Base-by-base conservation (phyloP, 179 eudicot genomes). In the Actinidia arguta region DNA sequence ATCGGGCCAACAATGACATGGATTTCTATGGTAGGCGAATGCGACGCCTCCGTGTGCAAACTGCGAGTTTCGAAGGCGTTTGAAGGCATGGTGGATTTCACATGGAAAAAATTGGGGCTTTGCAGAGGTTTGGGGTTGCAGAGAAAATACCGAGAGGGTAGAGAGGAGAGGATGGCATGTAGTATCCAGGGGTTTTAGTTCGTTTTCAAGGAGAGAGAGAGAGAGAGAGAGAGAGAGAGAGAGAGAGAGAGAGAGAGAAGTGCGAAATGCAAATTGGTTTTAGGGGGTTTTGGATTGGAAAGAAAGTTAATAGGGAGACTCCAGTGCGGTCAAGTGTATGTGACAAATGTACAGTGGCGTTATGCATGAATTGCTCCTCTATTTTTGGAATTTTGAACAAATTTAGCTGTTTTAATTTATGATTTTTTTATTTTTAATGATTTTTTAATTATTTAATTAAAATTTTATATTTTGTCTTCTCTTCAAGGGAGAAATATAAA, bases 1-100 rank as follows among this genome's bases (percentile, higher is more conserved):
- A 97, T 97, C 73, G 99, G 98, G 0, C 98, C 99, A 58, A 97
- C 90, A 46, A 97, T 97, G 25, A 97, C 93, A 69, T 97, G 99
- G 78, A 97, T 89, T 87, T 97, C 99, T 5, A 98, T 98, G 1
- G 90, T 42, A 24, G 72, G 73, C 8, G 64, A 47, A 13, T 56
- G 64, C 62, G 75, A 55, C 42, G 51, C 85, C 42, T 87, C 87
- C 6, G 82, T 78, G n/a, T 73, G 75, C n/a, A 81, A 61, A 27
- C 54, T 31, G 46, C 78, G 82, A 61, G 9, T 51, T 42, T 78
- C 62, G 70, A 63, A 68, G 79, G 68, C 69, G 76, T 18, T 72
- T 6, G 85, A 72, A 68, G 77, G 31, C 8, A 68, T 54, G 61
- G 79, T 10, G 66, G 81, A 22, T 50, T 82, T 58, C 63, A 67